Evolutionary conservation across 2,329 filamentous ascomycete species (phyloP), one percentile per base, ranked within the genome.

Genomic region (Botryosphaeria agaves): DNA sequence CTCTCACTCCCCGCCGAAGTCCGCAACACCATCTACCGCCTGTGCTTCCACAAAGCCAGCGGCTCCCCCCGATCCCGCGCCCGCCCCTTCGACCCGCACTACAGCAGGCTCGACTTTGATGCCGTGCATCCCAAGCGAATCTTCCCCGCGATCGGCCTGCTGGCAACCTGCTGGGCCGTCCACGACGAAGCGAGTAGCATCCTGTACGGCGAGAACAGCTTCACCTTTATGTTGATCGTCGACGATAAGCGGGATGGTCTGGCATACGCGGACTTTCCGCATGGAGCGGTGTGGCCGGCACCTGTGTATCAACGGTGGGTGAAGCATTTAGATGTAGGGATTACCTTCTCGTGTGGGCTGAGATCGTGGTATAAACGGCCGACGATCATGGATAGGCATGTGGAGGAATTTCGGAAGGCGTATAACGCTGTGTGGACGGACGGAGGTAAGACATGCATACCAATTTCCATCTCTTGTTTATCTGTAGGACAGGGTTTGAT

Each of bases 1-100:
- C 31, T 45, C 8, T 37, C 40, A 12, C 36, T 47, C 5, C 38
- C 39, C 7, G 26, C 38, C 1, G 44, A 45, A 30, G 18, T 47
- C 29, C 30, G 44, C 8, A 38, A 33, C 28, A 18, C 15, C 9
- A 34, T 46, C 30, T 45, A 42, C 30, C 33, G 27, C 0, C 28
- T 38, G 5, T 33, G 43, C 8, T 18, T 26, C 15, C 14, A 9
- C 5, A n/a, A n/a, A n/a, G n/a, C n/a, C n/a, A n/a, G n/a, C n/a
- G n/a, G n/a, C n/a, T n/a, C n/a, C n/a, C n/a, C n/a, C n/a, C n/a
- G n/a, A n/a, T n/a, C n/a, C n/a, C n/a, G n/a, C n/a, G n/a, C n/a
- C n/a, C n/a, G n/a, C n/a, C n/a, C n/a, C n/a, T n/a, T n/a, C n/a
- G 21, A 12, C 12, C 21, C 21, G 4, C 21, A 23, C 21, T 12